Base-by-base conservation (phyloP, 2,329 filamentous ascomycete species). In the Cadophora gregata region DNA sequence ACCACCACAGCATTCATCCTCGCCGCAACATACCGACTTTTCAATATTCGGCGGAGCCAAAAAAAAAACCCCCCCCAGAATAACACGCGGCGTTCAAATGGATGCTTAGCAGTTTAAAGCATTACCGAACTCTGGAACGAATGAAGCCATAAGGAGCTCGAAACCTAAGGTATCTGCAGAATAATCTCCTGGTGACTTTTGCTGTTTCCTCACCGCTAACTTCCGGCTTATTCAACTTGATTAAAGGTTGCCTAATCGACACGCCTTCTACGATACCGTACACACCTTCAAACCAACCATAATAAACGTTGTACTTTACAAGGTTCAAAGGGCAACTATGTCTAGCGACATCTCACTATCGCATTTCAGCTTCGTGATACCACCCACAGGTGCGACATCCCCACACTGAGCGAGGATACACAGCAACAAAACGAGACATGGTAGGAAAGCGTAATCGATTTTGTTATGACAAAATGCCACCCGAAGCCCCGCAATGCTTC, bases 391-490 rank as follows among this genome's bases (percentile, higher is more conserved):
- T 47, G 24, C 42, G 19, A 45, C 38, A 47, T 59, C 33, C 16
- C 38, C 19, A 12, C 10, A 42, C 5, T 42, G 25, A 50, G 27
- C 42, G 45, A 50, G 36, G 62, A 36, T 9, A 50, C 29, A 48
- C 16, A 42, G 38, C 38, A 42, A 42, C 38, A 42, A 42, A 42
- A 2, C 14, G 14, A 19, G 38, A 16, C 5, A 42, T 4, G 14
- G 24, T 21, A n/a, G 10, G 33, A 58, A 24, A 33, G 53, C 8
- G 27, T 14, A 19, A 51, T 25, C 27, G 8, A 27, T 38, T 47
- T 60, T 60, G 27, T 21, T n/a, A 10, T 21, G 6, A 33, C 60
- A 63, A 50, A 62, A 25, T 62, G 25, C 58, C 36, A 65, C 42
- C 25, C 36, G 50, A 45, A 47, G 24, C 19, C 38, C 10, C 55